Percentiles rank a stretch among this genome's conserved stretches.
Evolutionary conservation across 371 early-diverging fungal genomes (phyloP).

Genomic region (Coemansia sp.): DNA sequence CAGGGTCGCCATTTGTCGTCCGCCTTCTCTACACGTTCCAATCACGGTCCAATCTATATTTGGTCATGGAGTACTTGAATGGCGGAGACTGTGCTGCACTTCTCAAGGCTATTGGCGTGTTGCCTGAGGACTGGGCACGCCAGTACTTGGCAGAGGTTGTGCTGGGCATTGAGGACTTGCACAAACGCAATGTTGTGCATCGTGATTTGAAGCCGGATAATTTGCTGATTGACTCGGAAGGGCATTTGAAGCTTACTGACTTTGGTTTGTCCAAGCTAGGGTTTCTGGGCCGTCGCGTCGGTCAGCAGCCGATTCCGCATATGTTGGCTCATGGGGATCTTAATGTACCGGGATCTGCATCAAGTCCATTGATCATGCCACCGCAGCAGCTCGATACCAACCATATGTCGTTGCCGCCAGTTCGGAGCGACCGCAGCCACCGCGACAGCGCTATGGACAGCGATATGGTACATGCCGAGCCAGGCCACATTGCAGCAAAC

Average conservation of each 20-base stretch:
- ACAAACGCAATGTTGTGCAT: conserved; percentile 83
- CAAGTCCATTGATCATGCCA: neutral
- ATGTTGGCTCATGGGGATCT: neutral
- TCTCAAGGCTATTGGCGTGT: conserved; percentile 80
- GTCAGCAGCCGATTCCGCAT: conserved; percentile 30
- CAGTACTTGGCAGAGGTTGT: conserved; percentile 90
- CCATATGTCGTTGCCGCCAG: neutral
- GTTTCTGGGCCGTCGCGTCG: conserved; percentile 49
- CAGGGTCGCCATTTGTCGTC: conserved; percentile 91
- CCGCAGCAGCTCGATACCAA: neutral
- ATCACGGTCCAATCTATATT: conserved; percentile 83
- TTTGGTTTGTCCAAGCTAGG: conserved; percentile 79
- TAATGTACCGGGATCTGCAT: too few relatives aligned
- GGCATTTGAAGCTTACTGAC: conserved; percentile 86
- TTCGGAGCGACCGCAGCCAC: neutral
- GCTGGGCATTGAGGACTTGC: conserved; percentile 80
- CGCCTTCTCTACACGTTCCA: conserved; percentile 93
- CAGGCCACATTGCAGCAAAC: conserved; percentile 1
- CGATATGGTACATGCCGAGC: neutral
- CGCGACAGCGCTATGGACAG: neutral
- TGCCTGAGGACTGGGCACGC: conserved; percentile 67
- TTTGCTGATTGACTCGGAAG: conserved; percentile 69
- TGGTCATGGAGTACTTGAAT: conserved; percentile 95
- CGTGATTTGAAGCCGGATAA: conserved; percentile 85
- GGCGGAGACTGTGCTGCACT: conserved; percentile 95